Evolutionary conservation across 73 alveolate species (phyloP).

Genomic region (Uronychia binucleata): DNA sequence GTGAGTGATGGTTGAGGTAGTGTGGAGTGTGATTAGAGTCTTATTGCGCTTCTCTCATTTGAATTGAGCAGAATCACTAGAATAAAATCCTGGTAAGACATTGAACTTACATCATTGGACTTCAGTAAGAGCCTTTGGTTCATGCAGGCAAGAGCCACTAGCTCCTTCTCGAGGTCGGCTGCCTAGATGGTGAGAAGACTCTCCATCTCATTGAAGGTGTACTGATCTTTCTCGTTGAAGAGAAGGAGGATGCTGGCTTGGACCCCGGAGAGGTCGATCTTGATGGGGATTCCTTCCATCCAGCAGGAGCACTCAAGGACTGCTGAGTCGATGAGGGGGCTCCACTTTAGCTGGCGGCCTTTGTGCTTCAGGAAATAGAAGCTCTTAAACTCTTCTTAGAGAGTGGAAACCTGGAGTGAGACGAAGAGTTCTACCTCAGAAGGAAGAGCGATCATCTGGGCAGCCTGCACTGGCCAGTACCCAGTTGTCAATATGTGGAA

Average conservation of each 20-base stretch:
- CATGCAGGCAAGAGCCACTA: too few species aligned
- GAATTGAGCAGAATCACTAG: too few species aligned
- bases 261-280: conserved; percentile 4
- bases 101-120: too few species aligned
- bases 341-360: conserved; percentile 15
- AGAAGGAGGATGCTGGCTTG: conserved; percentile 6
- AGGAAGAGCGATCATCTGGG: conserved; percentile 17
- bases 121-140: too few species aligned
- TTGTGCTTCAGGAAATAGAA: conserved; percentile 10
- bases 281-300: conserved; percentile 10
- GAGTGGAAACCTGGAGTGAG: not conserved
- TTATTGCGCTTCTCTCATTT: too few species aligned
- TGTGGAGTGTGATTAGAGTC: too few species aligned
- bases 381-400: not conserved
- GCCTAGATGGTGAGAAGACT: too few species aligned
- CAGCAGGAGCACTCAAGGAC: too few species aligned
- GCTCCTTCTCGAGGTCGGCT: too few species aligned
- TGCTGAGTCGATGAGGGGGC: not conserved
- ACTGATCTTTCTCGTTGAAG: conserved; percentile 12
- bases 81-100: too few species aligned
- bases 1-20: too few species aligned
- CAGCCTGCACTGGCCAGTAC: conserved; percentile 24
- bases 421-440: not conserved
- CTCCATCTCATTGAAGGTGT: conserved; percentile 4
- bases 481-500: conserved; percentile 1